Evolutionary conservation across 768 basidiomycete species (phyloP).

Genomic region (Tubosaeta brunneosetosa): DNA sequence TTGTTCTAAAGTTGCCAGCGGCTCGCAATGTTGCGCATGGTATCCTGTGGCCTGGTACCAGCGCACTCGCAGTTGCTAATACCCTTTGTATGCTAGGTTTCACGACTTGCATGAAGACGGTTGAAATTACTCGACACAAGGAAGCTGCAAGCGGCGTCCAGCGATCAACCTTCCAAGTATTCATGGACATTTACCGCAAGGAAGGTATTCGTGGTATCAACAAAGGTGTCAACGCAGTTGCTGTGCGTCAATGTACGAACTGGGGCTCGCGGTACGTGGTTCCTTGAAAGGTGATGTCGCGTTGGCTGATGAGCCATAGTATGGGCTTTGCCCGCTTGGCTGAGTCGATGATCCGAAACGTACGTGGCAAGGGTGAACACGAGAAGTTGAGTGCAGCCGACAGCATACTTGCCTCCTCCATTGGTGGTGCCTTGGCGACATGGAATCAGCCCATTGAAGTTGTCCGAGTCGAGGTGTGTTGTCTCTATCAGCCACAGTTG

Average conservation of each 20-base stretch:
- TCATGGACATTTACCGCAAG: conserved; percentile 87
- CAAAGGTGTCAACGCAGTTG: conserved; percentile 97
- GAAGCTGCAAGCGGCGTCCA: conserved; percentile 78
- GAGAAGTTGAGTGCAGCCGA: conserved; percentile 74
- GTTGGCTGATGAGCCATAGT: conserved; percentile 36
- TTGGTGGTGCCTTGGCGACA: conserved; percentile 93
- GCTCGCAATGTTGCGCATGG: neutral
- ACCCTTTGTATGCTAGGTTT: conserved; percentile 57
- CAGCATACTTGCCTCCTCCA: conserved; percentile 81
- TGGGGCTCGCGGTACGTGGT: conserved; percentile 79
- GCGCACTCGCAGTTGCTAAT: conserved; percentile 7
- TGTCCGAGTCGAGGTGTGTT: conserved; percentile 82
- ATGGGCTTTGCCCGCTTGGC: conserved; percentile 97
- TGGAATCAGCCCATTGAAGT: conserved; percentile 99
- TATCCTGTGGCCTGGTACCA: neutral
- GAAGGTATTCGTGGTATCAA: conserved; percentile 96
- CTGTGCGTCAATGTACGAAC: conserved; percentile 88
- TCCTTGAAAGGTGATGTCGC: neutral
- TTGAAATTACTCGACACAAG: conserved; percentile 94
- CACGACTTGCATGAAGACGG: conserved; percentile 99
- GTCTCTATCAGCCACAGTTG: neutral
- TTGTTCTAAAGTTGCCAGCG: neutral
- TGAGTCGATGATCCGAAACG: conserved; percentile 70
- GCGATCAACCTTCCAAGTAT: conserved; percentile 92
- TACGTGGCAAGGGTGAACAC: conserved; percentile 72